Percentiles rank a stretch among this genome's conserved stretches.
phyloP scores from a whole-genome alignment of 176 grass and related monocot genomes.

The Oryza coarctata region DNA sequence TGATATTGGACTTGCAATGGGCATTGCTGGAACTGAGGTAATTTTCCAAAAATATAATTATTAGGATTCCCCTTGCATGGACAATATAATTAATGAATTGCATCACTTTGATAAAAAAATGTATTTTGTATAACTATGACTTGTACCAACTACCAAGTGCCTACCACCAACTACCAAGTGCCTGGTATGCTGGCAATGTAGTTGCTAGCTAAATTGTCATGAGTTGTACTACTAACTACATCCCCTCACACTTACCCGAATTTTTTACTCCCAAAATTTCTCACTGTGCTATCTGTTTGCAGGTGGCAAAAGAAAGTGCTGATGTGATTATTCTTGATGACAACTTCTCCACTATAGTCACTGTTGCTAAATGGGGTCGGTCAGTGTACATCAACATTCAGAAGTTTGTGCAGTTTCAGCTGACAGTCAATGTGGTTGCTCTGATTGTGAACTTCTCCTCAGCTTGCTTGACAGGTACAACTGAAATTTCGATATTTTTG shows the following conservation, averaged over 20 bases:
- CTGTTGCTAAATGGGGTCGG: constrained; percentile 94
- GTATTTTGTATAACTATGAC: neutral
- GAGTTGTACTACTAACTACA: constrained; percentile 3
- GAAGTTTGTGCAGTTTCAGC: constrained; percentile 96
- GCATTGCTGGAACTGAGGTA: constrained; percentile 96
- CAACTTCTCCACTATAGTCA: constrained; percentile 97
- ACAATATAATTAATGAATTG: constrained; percentile 3
- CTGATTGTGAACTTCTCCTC: constrained; percentile 94
- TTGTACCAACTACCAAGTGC: too few relatives aligned
- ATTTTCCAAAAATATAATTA: neutral
- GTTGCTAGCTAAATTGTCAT: neutral
- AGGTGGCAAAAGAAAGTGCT: constrained; percentile 97
- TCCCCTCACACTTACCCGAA: neutral
- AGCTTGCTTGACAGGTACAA: constrained; percentile 84
- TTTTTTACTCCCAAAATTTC: constrained; percentile 16
- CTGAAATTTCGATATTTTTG: neutral
- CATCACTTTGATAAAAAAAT: neutral
- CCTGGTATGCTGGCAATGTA: too few relatives aligned
- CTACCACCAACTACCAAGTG: too few relatives aligned
- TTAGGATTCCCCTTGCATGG: neutral
- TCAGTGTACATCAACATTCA: constrained; percentile 99
- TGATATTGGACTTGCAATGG: constrained; percentile 96
- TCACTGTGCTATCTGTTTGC: constrained; percentile 26
- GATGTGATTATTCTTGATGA: constrained; percentile 99
- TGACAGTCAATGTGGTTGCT: constrained; percentile 96